Percentiles rank a stretch among this genome's conserved stretches.
Conservation (phyloP, 2,329 filamentous ascomycete genomes). For the Colletotrichum melonis region DNA sequence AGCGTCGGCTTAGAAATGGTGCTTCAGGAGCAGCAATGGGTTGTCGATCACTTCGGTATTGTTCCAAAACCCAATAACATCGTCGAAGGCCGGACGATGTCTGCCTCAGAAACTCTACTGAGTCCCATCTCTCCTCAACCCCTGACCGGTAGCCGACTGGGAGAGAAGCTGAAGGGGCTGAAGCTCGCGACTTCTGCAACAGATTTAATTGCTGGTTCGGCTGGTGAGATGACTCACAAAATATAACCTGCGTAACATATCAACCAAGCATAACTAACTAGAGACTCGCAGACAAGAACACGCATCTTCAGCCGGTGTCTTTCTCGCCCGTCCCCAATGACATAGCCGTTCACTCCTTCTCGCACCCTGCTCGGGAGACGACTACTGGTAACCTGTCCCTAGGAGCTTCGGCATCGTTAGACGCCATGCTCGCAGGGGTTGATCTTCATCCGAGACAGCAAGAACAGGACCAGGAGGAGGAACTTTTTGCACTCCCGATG, state of each 20-base stretch:
- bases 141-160: conserved; percentile 74
- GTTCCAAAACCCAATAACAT: conserved; percentile 48
- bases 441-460: conserved; percentile 42
- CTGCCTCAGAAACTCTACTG: background rate
- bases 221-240: conserved; percentile 56
- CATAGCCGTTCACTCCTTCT: conserved; percentile 50
- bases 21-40: conserved; percentile 85
- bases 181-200: conserved; percentile 79
- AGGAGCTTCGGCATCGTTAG: conserved; percentile 48
- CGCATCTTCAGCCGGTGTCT: conserved; percentile 45
- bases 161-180: conserved; percentile 83
- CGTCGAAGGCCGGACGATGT: conserved; percentile 35
- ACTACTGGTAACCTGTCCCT: background rate
- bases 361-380: conserved; percentile 41
- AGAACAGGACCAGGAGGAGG: conserved; percentile 74
- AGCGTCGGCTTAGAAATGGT: conserved; percentile 88
- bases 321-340: conserved; percentile 46
- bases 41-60: conserved; percentile 82
- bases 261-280: background rate
- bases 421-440: conserved; percentile 52
- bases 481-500: conserved; percentile 87
- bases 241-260: background rate
- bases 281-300: background rate
- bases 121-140: conserved; percentile 70
- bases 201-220: conserved; percentile 66